These are phyloP conservation scores for Quercus dentata DNA, from an alignment of 306 rosid genomes.

Conservation along the genomic window DNA sequence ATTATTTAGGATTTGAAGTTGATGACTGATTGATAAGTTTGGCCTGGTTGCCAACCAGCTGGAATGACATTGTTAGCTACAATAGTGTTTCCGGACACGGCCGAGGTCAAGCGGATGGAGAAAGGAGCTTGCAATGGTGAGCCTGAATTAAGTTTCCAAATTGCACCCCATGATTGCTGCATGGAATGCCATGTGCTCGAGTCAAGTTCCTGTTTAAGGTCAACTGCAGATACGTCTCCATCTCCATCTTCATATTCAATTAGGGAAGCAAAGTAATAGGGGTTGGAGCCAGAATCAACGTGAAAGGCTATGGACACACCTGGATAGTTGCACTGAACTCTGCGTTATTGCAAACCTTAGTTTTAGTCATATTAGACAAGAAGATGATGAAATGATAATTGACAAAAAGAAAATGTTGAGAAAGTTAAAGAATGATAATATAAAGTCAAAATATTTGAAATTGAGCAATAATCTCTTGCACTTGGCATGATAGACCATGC, in stretches of 20 bases:
- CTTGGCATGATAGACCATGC: too few relatives aligned
- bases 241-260: constrained; percentile 63
- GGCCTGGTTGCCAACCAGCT: constrained; percentile 32
- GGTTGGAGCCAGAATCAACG: constrained; percentile 58
- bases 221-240: constrained; percentile 46
- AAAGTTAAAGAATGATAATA: neutral
- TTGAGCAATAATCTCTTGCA: neutral
- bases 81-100: neutral
- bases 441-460: neutral
- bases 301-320: constrained; percentile 43
- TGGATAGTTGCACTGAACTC: constrained; percentile 52
- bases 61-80: constrained; percentile 29
- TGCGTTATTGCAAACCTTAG: neutral
- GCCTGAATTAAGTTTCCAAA: constrained; percentile 55
- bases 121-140: constrained; percentile 47
- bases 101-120: constrained; percentile 51
- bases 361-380: neutral
- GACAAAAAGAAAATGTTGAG: neutral
- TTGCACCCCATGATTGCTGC: constrained; percentile 35
- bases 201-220: constrained; percentile 45
- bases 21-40: constrained; percentile 24
- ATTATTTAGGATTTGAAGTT: constrained; percentile 6
- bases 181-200: constrained; percentile 52
- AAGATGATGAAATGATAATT: neutral
- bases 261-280: constrained; percentile 45